Evolutionary conservation across 73 alveolate genomes (phyloP), one percentile per base, ranked within the genome.

Genomic region (Stentor coeruleus): DNA sequence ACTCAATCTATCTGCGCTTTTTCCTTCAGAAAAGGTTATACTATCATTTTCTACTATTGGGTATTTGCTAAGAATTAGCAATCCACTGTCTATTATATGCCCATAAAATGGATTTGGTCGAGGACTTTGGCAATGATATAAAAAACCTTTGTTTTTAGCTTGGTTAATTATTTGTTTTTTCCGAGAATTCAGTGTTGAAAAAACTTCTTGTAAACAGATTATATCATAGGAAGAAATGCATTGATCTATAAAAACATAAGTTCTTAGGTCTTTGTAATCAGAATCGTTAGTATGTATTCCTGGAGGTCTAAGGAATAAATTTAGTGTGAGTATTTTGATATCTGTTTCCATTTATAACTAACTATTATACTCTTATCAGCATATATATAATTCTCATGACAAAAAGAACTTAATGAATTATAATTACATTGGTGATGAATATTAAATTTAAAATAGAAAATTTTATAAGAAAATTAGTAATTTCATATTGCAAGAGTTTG

Each of bases 201-300:
- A 90, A 0, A 90, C 83, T 83, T 90, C 95, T 83, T 90, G 90
- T 40, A 87, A 82, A 79, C 93, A 87, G 39, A 90, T 84, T 30
- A 90, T 87, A 35, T 87, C 95, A 82, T 55, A 90, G 39, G 87
- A 76, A 3, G 77, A 82, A 3, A 88, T 6, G 30, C 15, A 3
- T 14, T 75, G 15, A 37, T 85, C 74, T 11, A 59, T 39, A 38
- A 85, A 66, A 60, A 74, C 85, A 3, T 28, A 55, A 30, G 77
- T 30, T 20, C 92, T 58, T 15, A 35, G 84, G 40, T 74, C 77
- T 59, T 88, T 86, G 81, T 74, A 85, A 59, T 88, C 94, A 3
- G 77, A 38, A 35, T 38, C 57, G 39, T 88, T 74, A 38, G 85
- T 84, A 28, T 74, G 58, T 14, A 85, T 85, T n/a, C 85, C 89